Conservation (phyloP, 345 rosid genomes). For the Euclidium syriacum region DNA sequence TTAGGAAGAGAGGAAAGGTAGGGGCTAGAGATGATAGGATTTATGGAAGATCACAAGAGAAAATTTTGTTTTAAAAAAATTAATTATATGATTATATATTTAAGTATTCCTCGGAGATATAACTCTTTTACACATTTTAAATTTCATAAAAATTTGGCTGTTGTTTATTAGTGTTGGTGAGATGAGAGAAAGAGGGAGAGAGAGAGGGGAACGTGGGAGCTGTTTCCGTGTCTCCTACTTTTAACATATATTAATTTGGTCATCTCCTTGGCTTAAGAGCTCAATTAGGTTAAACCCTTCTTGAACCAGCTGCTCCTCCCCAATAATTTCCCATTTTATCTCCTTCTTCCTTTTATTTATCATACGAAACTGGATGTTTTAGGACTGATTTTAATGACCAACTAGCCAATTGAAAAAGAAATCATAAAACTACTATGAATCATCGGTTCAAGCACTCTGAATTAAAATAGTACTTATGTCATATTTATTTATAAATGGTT, state of each 20-base stretch:
- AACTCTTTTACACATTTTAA: constrained; percentile 23
- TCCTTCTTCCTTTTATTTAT: neutral
- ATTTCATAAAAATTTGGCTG: constrained; percentile 14
- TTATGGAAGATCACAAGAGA: constrained; percentile 60
- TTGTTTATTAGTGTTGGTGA: constrained; percentile 20
- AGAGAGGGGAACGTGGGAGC: constrained; percentile 76
- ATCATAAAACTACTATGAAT: neutral
- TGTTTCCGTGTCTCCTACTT: constrained; percentile 86
- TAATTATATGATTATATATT: no score
- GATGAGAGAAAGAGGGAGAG: constrained; percentile 17
- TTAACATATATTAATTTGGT: constrained; percentile 34
- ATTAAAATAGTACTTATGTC: neutral
- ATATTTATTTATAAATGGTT: neutral
- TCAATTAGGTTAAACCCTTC: constrained; percentile 36
- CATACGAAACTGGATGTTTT: neutral
- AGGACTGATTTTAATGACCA: neutral
- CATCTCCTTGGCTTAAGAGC: constrained; percentile 77
- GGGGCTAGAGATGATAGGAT: constrained; percentile 41
- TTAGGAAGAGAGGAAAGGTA: constrained; percentile 21
- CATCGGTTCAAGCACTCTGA: neutral
- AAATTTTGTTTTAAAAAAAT: constrained; percentile 2
- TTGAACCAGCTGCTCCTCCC: constrained; percentile 35
- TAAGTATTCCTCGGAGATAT: constrained; percentile 51
- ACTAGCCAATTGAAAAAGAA: neutral
- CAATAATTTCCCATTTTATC: neutral